phyloP scores from a whole-genome alignment of 208 protist genomes.

The Crithidia fasciculata region DNA sequence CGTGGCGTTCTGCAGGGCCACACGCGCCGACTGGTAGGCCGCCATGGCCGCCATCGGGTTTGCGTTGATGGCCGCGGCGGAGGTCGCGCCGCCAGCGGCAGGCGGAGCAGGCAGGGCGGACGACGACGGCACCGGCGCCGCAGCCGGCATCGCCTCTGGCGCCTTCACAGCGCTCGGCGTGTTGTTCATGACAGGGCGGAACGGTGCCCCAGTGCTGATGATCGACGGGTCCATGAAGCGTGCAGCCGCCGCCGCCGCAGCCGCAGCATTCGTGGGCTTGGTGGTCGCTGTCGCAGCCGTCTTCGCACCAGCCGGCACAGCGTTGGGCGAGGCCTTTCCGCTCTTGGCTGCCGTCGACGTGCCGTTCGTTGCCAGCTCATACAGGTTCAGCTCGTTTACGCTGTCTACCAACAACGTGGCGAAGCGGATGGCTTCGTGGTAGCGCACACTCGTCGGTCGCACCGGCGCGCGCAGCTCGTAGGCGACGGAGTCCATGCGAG shows the following conservation, averaged over 20 bases:
- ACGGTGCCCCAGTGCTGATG: constrained; percentile 38
- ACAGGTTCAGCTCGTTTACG: constrained; percentile 44
- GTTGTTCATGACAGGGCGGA: constrained; percentile 24
- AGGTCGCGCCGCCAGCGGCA: constrained; percentile 1
- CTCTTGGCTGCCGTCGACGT: constrained; percentile 6
- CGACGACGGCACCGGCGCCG: constrained; percentile 2
- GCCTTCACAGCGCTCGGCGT: neutral
- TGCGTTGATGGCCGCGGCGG: constrained; percentile 29
- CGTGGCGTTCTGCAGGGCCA: constrained; percentile 64
- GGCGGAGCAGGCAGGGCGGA: neutral
- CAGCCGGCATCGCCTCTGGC: neutral
- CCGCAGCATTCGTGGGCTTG: neutral
- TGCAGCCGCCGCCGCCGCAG: constrained; percentile 4
- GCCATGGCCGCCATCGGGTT: constrained; percentile 22
- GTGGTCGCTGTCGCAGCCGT: too few species aligned
- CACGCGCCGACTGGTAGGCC: constrained; percentile 42
- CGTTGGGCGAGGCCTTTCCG: neutral
- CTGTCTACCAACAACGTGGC: constrained; percentile 47
- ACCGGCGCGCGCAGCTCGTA: constrained; percentile 40
- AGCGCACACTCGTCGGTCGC: constrained; percentile 63
- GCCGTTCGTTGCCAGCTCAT: constrained; percentile 39
- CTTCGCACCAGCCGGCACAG: too few species aligned
- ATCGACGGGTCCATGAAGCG: constrained; percentile 39
- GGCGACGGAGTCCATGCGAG: constrained; percentile 34
- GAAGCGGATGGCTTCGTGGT: constrained; percentile 56